Percentiles rank a stretch among this genome's conserved stretches.
These are phyloP conservation scores for Anaeramoeba ignava DNA, from an alignment of 78 protist genomes.

Conservation along the genomic window DNA sequence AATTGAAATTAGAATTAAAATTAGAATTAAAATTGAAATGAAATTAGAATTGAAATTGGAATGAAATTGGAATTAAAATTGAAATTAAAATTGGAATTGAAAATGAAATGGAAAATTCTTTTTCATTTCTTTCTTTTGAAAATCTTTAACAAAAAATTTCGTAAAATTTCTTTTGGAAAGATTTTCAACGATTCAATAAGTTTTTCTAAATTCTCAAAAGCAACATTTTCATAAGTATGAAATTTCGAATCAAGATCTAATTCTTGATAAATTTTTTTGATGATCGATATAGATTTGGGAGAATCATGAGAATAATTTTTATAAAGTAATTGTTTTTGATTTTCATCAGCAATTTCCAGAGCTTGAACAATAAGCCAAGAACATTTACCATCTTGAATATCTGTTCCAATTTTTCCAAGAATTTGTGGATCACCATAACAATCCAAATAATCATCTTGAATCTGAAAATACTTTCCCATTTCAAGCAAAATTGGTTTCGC, in stretches of 20 bases:
- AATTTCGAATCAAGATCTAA: background rate
- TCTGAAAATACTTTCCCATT: slow-evolving; percentile 17
- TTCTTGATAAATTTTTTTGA: background rate
- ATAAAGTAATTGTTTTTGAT: background rate
- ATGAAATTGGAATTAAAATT: too few relatives aligned
- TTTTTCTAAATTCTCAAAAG: too few relatives aligned
- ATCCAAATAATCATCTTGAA: slow-evolving; percentile 92
- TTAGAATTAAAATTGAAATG: too few relatives aligned
- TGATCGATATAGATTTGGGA: background rate
- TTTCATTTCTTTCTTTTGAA: background rate
- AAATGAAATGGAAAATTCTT: background rate
- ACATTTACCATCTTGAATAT: slow-evolving; percentile 90
- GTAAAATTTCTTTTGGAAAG: background rate
- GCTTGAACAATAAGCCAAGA: slow-evolving; percentile 57
- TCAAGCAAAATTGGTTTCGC: background rate
- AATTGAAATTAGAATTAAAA: too few relatives aligned
- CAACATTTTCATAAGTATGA: background rate
- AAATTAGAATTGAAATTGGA: too few relatives aligned
- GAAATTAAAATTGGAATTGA: too few relatives aligned
- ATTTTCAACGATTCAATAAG: too few relatives aligned
- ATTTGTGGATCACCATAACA: slow-evolving; percentile 81
- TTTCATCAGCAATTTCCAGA: background rate
- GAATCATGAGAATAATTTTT: background rate
- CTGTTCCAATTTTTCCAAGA: slow-evolving; percentile 74
- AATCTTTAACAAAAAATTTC: slow-evolving; percentile 1